Evolutionary conservation across 2,329 filamentous ascomycete species (phyloP).

Genomic region (Elsinoe ampelina): DNA sequence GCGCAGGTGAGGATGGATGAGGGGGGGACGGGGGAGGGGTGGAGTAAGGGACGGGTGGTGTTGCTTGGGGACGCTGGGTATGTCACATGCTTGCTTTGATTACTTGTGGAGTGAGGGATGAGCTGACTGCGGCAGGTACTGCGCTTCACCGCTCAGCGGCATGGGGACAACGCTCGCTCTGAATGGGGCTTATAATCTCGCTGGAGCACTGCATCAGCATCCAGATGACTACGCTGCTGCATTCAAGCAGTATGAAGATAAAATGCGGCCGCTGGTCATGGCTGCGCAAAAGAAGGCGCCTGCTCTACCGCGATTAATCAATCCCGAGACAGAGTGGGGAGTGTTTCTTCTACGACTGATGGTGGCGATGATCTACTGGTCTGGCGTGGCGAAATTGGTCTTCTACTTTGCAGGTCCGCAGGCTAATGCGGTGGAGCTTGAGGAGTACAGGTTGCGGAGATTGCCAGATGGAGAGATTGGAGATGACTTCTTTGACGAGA

Average conservation of each 20-base stretch:
- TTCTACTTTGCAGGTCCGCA: slow-evolving; percentile 19
- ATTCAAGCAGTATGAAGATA: slow-evolving; percentile 22
- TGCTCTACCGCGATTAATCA: slow-evolving; percentile 21
- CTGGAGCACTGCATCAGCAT: slow-evolving; percentile 21
- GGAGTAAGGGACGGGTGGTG: slow-evolving; percentile 24
- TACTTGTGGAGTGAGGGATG: neutral
- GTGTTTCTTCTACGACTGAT: slow-evolving; percentile 17
- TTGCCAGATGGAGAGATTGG: slow-evolving; percentile 28
- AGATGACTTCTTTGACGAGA: neutral
- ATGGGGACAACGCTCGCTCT: slow-evolving; percentile 29
- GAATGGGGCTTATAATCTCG: slow-evolving; percentile 27
- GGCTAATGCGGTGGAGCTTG: slow-evolving; percentile 20
- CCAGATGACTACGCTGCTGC: slow-evolving; percentile 19
- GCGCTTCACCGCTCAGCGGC: slow-evolving; percentile 25
- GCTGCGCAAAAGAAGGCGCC: slow-evolving; percentile 24
- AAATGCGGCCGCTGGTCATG: slow-evolving; percentile 21
- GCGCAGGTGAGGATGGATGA: slow-evolving; percentile 25
- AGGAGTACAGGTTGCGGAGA: slow-evolving; percentile 23
- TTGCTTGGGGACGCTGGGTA: slow-evolving; percentile 25
- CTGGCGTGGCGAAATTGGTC: slow-evolving; percentile 17
- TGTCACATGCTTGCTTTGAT: neutral
- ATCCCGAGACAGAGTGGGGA: slow-evolving; percentile 22
- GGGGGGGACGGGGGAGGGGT: slow-evolving; percentile 23
- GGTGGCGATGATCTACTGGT: slow-evolving; percentile 11
- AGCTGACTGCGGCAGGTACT: slow-evolving; percentile 17